These are phyloP conservation scores for Rossbeevera mucosa DNA, from an alignment of 768 basidiomycete species.

Conservation along the genomic window DNA sequence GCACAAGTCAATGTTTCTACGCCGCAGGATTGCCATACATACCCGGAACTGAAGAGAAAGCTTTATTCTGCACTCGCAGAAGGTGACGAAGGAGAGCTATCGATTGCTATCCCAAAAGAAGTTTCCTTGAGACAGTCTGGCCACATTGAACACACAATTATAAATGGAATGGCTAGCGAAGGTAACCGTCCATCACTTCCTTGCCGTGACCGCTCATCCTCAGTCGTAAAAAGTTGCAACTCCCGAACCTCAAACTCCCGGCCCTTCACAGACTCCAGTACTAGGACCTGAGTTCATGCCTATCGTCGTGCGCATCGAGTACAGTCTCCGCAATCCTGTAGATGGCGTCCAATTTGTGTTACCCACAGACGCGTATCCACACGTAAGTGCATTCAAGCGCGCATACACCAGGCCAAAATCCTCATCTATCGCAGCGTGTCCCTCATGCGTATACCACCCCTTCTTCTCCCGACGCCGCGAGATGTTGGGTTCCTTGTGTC, in stretches of 20 bases:
- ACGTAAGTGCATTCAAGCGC: constrained; percentile 49
- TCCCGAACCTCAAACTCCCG: constrained; percentile 77
- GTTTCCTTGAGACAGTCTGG: constrained; percentile 61
- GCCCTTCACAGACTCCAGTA: constrained; percentile 33
- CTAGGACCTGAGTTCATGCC: constrained; percentile 66
- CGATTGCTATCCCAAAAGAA: constrained; percentile 78
- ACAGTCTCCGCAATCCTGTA: constrained; percentile 75
- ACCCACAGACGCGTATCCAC: constrained; percentile 77
- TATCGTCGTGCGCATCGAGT: constrained; percentile 70
- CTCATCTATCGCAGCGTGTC: constrained; percentile 56
- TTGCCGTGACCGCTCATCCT: constrained; percentile 4
- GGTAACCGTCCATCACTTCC: constrained; percentile 35
- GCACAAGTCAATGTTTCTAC: constrained; percentile 61
- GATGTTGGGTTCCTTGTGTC: constrained; percentile 98
- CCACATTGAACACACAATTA: constrained; percentile 32
- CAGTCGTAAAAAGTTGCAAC: constrained; percentile 50
- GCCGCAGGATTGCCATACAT: constrained; percentile 75
- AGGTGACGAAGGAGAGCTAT: constrained; percentile 90
- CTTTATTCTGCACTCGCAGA: constrained; percentile 89
- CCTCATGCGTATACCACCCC: constrained; percentile 92
- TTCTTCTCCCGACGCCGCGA: constrained; percentile 83
- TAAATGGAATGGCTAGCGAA: constrained; percentile 50
- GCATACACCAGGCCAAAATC: constrained; percentile 2
- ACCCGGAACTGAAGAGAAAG: constrained; percentile 91
- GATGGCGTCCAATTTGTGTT: constrained; percentile 84